Evolutionary conservation across 345 rosid genomes (phyloP), one percentile per base, ranked within the genome.

Genomic region (Populus deltoides): DNA sequence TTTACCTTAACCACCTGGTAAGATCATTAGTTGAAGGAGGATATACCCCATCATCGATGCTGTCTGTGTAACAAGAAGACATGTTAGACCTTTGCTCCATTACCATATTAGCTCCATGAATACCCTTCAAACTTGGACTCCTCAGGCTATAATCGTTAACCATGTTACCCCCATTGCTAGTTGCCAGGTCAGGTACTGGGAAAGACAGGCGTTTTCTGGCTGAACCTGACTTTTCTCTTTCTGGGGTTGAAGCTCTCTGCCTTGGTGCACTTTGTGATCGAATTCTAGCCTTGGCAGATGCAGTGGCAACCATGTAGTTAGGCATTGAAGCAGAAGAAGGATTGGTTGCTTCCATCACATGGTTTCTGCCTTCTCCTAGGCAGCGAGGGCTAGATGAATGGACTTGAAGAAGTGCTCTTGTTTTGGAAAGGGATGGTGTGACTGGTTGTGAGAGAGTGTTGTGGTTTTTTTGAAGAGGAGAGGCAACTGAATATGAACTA

Each of bases 391-490:
- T 80, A 7, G 75, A 51, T 62, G 81, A 83, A 70, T 83, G 83
- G 27, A 74, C 81, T 61, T 84, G 89, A 7, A 78, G 65, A 25
- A 73, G 72, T 80, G 79, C 8, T 59, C 53, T 84, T 59, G 80
- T 39, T 63, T 68, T 82, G 13, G 82, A 75, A 17, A 85, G 81
- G 0, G 85, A 79, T 59, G 87, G 78, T 1, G 85, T 67, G 66
- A 45, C 2, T 55, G 39, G 51, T 29, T 75, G 59, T 1, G 71
- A 22, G 39, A 25, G 29, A 41, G 59, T 25, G 51, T 33, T 9
- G 68, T 75, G 66, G 68, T 75, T 79, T 69, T 70, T 79, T 29
- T 53, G 78, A 65, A 79, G 70, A 25, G 86, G 81, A 55, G 85
- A 82, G 27, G 83, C 51, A 18, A 12, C 75, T 6, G 80, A 78